phyloP scores from a whole-genome alignment of 768 basidiomycete genomes.

The Mycena capillaripes region DNA sequence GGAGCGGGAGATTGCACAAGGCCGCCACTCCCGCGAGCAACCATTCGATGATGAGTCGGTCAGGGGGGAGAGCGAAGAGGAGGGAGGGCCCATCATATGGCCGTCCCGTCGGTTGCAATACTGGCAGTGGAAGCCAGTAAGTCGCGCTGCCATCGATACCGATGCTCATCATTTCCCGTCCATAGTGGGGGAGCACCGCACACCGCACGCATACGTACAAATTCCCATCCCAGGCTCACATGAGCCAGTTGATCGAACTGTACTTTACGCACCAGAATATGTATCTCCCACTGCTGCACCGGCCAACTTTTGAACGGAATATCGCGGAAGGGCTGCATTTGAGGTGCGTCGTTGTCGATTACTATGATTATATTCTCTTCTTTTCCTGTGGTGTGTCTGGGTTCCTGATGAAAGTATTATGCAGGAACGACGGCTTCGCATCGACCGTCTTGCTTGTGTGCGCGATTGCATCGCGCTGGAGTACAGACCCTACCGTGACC shows the following conservation, averaged over 20 bases:
- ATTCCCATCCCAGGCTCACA: slow-evolving; percentile 69
- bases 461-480: slow-evolving; percentile 73
- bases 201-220: slow-evolving; percentile 40
- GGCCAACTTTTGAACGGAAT: slow-evolving; percentile 72
- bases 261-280: slow-evolving; percentile 75
- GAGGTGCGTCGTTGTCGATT: slow-evolving; percentile 16
- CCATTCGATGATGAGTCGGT: neutral
- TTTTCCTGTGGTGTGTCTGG: neutral
- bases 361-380: too few relatives aligned
- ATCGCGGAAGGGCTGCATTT: slow-evolving; percentile 65
- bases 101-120: slow-evolving; percentile 8
- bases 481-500: slow-evolving; percentile 68
- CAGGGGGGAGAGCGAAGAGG: neutral
- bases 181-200: slow-evolving; percentile 24
- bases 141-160: neutral
- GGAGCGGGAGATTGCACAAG: neutral
- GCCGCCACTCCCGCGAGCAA: neutral
- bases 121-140: neutral
- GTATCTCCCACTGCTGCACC: slow-evolving; percentile 79
- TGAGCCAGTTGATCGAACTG: slow-evolving; percentile 64
- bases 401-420: neutral
- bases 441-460: slow-evolving; percentile 77
- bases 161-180: too few relatives aligned
- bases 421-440: slow-evolving; percentile 65
- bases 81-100: neutral